Conservation (phyloP, 352 stramenopile species). For the Pseudoperonospora humuli region DNA sequence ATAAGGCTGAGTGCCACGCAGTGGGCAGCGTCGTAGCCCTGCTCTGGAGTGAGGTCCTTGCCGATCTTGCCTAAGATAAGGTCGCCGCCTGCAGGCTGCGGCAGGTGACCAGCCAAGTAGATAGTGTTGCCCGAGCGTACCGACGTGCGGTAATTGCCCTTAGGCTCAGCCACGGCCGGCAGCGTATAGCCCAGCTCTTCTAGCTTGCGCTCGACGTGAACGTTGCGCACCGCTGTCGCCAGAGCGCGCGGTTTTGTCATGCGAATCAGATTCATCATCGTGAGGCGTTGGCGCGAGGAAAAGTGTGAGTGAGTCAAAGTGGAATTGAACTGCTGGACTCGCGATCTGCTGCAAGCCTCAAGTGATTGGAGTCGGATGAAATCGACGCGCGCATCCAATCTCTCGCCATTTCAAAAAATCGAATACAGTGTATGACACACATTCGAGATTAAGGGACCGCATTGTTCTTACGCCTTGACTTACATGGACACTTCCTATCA, state of each 20-base stretch:
- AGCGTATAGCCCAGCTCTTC: constrained; percentile 82
- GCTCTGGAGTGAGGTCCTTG: constrained; percentile 79
- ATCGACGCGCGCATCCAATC: no score
- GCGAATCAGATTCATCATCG: constrained; percentile 27
- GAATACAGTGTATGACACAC: no score
- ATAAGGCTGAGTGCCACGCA: constrained; percentile 87
- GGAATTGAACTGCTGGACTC: no score
- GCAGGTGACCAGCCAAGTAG: constrained; percentile 79
- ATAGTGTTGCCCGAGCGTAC: constrained; percentile 80
- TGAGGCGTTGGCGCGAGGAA: no score
- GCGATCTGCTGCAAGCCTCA: no score
- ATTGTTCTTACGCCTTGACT: no score
- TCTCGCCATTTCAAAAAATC: no score
- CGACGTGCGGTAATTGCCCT: constrained; percentile 87
- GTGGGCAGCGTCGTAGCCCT: constrained; percentile 88
- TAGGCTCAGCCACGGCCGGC: constrained; percentile 71
- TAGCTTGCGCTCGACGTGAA: constrained; percentile 81
- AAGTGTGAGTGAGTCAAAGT: no score
- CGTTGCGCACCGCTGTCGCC: constrained; percentile 32
- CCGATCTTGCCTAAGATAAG: constrained; percentile 87
- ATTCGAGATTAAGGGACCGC: no score
- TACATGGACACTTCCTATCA: no score
- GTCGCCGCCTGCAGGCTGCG: constrained; percentile 55
- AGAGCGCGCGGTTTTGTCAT: constrained; percentile 20
- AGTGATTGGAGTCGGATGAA: no score